These are phyloP conservation scores for baker's yeast (Saccharomyces cerevisiae) DNA, from an alignment of 805 yeast species.

Conservation along the genomic window DNA sequence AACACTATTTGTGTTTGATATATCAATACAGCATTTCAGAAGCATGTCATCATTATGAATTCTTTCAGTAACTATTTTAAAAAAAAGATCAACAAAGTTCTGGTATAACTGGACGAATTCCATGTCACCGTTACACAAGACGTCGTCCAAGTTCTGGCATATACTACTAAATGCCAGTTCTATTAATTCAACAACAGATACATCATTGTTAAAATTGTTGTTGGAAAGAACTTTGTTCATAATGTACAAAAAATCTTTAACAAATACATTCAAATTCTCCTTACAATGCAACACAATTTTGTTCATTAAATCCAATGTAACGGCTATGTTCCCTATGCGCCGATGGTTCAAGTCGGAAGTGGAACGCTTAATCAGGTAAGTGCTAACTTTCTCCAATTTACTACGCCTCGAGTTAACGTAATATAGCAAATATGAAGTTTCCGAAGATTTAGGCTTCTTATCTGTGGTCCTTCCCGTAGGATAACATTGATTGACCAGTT, in stretches of 20 bases:
- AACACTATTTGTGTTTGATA: slow-evolving; percentile 24
- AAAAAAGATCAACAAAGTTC: slow-evolving; percentile 28
- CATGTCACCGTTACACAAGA: slow-evolving; percentile 57
- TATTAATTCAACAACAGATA: slow-evolving; percentile 48
- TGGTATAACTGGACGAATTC: slow-evolving; percentile 44
- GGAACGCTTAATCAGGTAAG: slow-evolving; percentile 56
- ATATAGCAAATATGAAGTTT: slow-evolving; percentile 76
- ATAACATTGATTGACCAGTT: slow-evolving; percentile 82
- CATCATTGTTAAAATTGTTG: slow-evolving; percentile 42
- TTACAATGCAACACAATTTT: slow-evolving; percentile 68
- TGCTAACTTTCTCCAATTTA: slow-evolving; percentile 79
- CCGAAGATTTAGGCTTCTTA: slow-evolving; percentile 88
- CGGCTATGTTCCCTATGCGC: slow-evolving; percentile 72
- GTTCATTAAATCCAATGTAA: slow-evolving; percentile 61
- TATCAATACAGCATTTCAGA: slow-evolving; percentile 26
- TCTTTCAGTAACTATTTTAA: slow-evolving; percentile 19
- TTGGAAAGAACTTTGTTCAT: slow-evolving; percentile 41
- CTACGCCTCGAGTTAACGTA: slow-evolving; percentile 86
- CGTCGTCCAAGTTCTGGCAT: slow-evolving; percentile 48
- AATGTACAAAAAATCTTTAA: slow-evolving; percentile 56
- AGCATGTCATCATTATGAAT: slow-evolving; percentile 24
- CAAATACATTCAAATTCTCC: slow-evolving; percentile 79
- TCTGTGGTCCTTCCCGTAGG: slow-evolving; percentile 83
- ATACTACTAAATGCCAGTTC: slow-evolving; percentile 41
- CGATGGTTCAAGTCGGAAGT: slow-evolving; percentile 49